These are phyloP conservation scores for Populus alba DNA, from an alignment of 345 rosid genomes.

Conservation along the genomic window DNA sequence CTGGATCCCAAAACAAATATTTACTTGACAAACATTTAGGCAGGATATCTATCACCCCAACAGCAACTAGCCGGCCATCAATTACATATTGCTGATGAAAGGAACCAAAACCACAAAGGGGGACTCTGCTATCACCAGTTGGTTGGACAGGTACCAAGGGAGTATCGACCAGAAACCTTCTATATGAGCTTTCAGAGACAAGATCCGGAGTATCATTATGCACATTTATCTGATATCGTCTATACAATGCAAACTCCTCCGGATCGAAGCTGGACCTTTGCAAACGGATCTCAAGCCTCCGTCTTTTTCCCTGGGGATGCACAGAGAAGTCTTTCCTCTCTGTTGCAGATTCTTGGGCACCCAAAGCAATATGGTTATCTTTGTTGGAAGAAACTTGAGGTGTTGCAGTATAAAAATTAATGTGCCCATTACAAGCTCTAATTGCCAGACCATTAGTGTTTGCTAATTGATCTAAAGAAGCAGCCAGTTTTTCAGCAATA, in stretches of 20 bases:
- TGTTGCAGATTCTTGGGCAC: constrained; percentile 41
- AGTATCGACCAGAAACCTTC: constrained; percentile 75
- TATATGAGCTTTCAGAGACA: constrained; percentile 60
- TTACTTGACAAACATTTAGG: constrained; percentile 95
- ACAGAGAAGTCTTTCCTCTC: constrained; percentile 39
- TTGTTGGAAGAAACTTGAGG: constrained; percentile 30
- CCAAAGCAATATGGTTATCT: constrained; percentile 29
- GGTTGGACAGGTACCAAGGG: constrained; percentile 68
- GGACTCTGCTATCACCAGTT: constrained; percentile 61
- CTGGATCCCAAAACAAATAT: constrained; percentile 98
- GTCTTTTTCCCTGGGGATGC: constrained; percentile 39
- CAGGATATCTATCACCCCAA: constrained; percentile 87
- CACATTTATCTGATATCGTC: constrained; percentile 76
- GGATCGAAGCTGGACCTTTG: constrained; percentile 84
- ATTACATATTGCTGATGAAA: constrained; percentile 91
- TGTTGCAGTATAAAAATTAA: constrained; percentile 54
- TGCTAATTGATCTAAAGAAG: constrained; percentile 35
- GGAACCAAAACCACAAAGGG: constrained; percentile 87
- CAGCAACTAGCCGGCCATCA: constrained; percentile 84
- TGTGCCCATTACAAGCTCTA: constrained; percentile 79
- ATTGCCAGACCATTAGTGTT: constrained; percentile 40
- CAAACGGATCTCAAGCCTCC: constrained; percentile 70
- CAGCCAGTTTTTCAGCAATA: constrained; percentile 62
- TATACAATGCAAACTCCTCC: constrained; percentile 79
- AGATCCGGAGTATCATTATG: constrained; percentile 64